phyloP scores from a whole-genome alignment of 2,329 filamentous ascomycete genomes.

The Emmonsiellopsis sp. region DNA sequence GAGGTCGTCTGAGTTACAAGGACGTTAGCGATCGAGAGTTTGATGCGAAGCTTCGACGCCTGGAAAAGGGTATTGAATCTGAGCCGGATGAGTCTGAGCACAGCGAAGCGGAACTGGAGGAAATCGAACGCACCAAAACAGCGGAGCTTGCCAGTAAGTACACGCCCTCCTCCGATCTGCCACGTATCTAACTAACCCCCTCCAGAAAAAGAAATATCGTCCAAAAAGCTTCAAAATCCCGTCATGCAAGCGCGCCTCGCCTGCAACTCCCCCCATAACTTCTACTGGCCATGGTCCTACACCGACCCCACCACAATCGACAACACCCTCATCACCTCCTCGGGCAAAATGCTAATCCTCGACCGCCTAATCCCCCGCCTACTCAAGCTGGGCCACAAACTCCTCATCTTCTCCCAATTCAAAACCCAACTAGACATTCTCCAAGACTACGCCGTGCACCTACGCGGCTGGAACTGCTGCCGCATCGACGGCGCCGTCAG shows the following conservation, averaged over 20 bases:
- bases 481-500: constrained; percentile 85
- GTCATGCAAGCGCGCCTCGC: constrained; percentile 84
- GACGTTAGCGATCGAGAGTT: constrained; percentile 77
- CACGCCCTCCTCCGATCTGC: neutral
- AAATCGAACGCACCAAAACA: constrained; percentile 56
- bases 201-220: constrained; percentile 69
- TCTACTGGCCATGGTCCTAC: constrained; percentile 81
- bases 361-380: constrained; percentile 74
- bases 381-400: constrained; percentile 69
- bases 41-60: constrained; percentile 54
- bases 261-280: constrained; percentile 92
- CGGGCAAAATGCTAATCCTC: constrained; percentile 91
- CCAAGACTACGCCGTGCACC: constrained; percentile 70
- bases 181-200: constrained; percentile 19
- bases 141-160: constrained; percentile 66
- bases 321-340: constrained; percentile 73
- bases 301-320: constrained; percentile 53
- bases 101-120: constrained; percentile 46
- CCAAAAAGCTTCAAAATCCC: constrained; percentile 88
- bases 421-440: constrained; percentile 88
- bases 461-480: constrained; percentile 72
- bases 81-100: constrained; percentile 34
- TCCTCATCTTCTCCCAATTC: constrained; percentile 95
- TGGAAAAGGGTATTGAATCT: constrained; percentile 50
- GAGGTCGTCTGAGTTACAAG: constrained; percentile 49